Evolutionary conservation across 306 rosid genomes (phyloP).

Genomic region (Sindora glabra): DNA sequence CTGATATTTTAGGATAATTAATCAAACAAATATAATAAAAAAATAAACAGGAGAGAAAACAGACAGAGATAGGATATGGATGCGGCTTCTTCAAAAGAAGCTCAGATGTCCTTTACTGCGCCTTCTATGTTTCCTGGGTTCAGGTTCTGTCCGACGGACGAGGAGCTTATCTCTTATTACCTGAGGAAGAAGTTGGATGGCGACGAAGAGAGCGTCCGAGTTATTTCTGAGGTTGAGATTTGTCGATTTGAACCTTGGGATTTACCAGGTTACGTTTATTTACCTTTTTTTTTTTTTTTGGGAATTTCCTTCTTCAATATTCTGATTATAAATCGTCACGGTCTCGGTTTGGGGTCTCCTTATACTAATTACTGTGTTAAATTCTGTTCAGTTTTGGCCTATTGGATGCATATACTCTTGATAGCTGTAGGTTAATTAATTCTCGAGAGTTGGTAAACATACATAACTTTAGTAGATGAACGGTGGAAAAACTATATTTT

Average conservation of each 20-base stretch:
- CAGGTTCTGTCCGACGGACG: conserved; percentile 90
- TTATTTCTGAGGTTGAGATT: conserved; percentile 73
- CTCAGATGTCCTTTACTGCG: conserved; percentile 59
- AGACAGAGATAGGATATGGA: conserved; percentile 14
- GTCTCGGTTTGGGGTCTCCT: no score
- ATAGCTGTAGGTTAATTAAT: no score
- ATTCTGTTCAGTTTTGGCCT: not conserved
- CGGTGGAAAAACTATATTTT: no score
- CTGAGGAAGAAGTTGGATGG: conserved; percentile 65
- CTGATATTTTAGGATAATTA: not conserved
- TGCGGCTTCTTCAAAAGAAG: conserved; percentile 46
- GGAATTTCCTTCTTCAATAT: not conserved
- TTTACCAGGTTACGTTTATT: conserved; percentile 49
- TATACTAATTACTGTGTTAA: no score
- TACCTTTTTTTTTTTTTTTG: not conserved
- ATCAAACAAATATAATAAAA: no score
- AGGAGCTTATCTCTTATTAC: conserved; percentile 72
- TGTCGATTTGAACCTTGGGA: conserved; percentile 93
- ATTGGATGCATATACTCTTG: no score
- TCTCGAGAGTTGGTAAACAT: no score
- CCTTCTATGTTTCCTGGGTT: conserved; percentile 89
- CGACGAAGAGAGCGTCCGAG: conserved; percentile 52
- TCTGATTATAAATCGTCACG: no score
- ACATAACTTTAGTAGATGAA: no score
- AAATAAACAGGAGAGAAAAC: not conserved